Base-by-base conservation (phyloP, 495 filamentous ascomycete genomes). In the Penicillium coffeae region DNA sequence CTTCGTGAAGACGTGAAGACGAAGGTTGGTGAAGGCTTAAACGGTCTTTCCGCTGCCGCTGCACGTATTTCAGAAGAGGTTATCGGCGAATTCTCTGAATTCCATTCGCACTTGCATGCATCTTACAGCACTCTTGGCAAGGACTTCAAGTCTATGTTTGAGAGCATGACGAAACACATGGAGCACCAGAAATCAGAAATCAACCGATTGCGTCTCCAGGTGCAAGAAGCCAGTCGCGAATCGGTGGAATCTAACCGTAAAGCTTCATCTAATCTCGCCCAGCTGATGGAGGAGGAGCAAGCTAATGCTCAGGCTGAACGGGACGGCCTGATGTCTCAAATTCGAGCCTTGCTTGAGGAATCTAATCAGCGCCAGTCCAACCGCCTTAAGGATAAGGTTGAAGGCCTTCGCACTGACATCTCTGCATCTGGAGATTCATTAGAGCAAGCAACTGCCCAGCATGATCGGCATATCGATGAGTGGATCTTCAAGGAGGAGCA, bases 111-210 rank as follows among this genome's bases (percentile, higher is more conserved):
- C 74, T 76, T 98, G 34, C 88, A 95, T 56, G 57, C 73, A 8
- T 97, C 94, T 1, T 97, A 95, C 68, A 86, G 83, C 54, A 80
- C 79, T n/a, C 77, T 97, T 2, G 90, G 90, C n/a, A 84, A 81
- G 41, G 89, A 96, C 51, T 88, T 96, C 71, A 91, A 92, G 56
- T 67, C 65, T 14, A 80, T 92, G 34, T 96, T 97, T 44, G 89
- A 94, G 42, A 82, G 85, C 9, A 74, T 96, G 46, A 69, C 87
- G 27, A 78, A 75, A 38, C 84, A 88, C 39, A 71, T 95, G 18
- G 76, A 81, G 27, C 71, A 81, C n/a, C 93, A 98, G 62, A 87
- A 85, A 62, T 70, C 73, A 1, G 90, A 96, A 54, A 86, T 86
- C 12, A 77, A 90, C 54, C 68, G 71, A 27, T 73, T 97, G 8